A percentile compares a stretch with the other conserved stretches of the same genome.
Evolutionary conservation across 2,329 filamentous ascomycete genomes (phyloP).

Genomic region (Ceratocystis albifundus): DNA sequence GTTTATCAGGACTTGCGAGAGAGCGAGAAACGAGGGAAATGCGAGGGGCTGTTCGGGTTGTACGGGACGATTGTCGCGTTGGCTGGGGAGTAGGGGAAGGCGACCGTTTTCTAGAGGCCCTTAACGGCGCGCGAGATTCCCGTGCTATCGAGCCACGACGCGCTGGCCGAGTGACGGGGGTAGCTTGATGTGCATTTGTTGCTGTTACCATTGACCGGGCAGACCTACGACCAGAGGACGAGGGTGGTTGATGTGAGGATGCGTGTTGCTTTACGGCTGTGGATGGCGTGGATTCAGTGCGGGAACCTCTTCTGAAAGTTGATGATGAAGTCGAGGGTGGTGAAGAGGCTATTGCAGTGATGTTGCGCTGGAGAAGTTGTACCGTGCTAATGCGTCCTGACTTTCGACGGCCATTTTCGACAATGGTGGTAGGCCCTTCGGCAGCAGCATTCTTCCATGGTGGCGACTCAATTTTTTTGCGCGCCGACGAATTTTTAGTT

Average conservation of each 20-base stretch:
- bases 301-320: background rate
- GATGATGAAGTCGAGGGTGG: background rate
- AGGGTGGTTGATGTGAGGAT: background rate
- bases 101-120: constrained; percentile 27
- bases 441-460: constrained; percentile 84
- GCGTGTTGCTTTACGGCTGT: background rate
- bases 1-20: background rate
- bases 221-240: background rate
- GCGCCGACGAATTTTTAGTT: constrained; percentile 32
- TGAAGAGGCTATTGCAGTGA: background rate
- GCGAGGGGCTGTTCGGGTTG: constrained; percentile 30
- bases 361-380: constrained; percentile 12
- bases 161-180: background rate
- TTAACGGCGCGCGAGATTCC: constrained; percentile 9
- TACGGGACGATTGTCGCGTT: constrained; percentile 31
- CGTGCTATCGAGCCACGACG: constrained; percentile 11
- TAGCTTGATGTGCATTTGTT: background rate
- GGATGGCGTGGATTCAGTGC: constrained; percentile 3
- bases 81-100: constrained; percentile 27
- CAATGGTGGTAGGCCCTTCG: constrained; percentile 78
- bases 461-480: constrained; percentile 54
- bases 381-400: constrained; percentile 52
- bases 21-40: background rate
- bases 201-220: background rate
- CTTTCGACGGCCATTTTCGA: constrained; percentile 58